These are phyloP conservation scores for Colletotrichum orchidophilum DNA, from an alignment of 2,329 filamentous ascomycete species.

Conservation along the genomic window DNA sequence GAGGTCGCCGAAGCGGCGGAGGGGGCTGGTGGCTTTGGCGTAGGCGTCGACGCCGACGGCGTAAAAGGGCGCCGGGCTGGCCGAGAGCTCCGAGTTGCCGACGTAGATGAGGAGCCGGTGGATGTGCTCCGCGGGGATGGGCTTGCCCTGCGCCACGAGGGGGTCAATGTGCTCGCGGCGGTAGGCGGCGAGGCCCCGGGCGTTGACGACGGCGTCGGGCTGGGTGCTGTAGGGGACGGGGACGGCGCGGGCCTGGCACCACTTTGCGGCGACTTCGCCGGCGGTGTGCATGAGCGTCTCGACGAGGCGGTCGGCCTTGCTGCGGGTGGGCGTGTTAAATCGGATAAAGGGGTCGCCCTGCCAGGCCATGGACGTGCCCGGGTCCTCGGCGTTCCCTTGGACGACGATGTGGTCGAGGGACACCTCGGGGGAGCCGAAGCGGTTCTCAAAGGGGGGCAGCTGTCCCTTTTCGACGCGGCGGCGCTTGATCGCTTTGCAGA, in stretches of 20 bases:
- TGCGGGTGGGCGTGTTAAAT: slow-evolving; percentile 44
- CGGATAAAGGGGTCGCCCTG: slow-evolving; percentile 62
- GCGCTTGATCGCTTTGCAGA: slow-evolving; percentile 57
- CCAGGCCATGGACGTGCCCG: slow-evolving; percentile 43
- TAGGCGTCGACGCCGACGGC: slow-evolving; percentile 69
- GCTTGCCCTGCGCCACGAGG: slow-evolving; percentile 41
- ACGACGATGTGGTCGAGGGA: slow-evolving; percentile 47
- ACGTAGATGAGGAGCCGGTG: slow-evolving; percentile 47
- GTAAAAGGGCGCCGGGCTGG: slow-evolving; percentile 63
- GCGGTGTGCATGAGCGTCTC: slow-evolving; percentile 68
- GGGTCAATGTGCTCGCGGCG: slow-evolving; percentile 50
- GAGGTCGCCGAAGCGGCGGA: slow-evolving; percentile 72
- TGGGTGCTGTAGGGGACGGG: slow-evolving; percentile 68
- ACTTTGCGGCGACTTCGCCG: slow-evolving; percentile 68
- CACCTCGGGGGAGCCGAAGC: slow-evolving; percentile 47
- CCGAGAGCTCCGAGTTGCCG: slow-evolving; percentile 62
- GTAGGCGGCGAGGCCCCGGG: slow-evolving; percentile 47
- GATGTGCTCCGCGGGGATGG: slow-evolving; percentile 42
- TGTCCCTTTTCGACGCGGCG: slow-evolving; percentile 33
- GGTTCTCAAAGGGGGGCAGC: slow-evolving; percentile 13
- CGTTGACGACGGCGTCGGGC: slow-evolving; percentile 50
- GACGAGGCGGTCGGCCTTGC: slow-evolving; percentile 50
- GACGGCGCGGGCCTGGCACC: slow-evolving; percentile 66
- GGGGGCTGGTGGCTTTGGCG: slow-evolving; percentile 70
- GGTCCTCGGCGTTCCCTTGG: background rate